Evolutionary conservation across 2,329 filamentous ascomycete genomes (phyloP), one percentile per base, ranked within the genome.

Genomic region (Septoria linicola): DNA sequence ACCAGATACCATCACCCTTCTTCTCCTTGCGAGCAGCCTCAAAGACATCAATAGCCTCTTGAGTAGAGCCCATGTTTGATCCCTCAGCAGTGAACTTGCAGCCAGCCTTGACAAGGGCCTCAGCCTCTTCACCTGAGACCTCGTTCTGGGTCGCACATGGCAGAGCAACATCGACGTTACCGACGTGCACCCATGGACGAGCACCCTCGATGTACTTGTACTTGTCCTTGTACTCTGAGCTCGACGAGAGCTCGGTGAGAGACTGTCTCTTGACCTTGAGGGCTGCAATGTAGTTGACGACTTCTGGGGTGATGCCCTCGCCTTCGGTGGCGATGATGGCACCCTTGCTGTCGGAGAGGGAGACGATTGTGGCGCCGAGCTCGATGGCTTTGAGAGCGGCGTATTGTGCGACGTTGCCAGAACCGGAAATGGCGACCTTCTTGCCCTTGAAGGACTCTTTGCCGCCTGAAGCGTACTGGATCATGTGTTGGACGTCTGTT

Each of bases 31-130:
- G 82, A 66, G 84, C 78, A 14, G 79, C 81, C 81, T 97, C 92
- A 71, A 97, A 97, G 60, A 89, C 78, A 66, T 96, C 88, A 66
- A 99, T 96, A 62, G 92, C 92, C 60, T 88, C 90, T 75, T 93
- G 89, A 27, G 91, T 96, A 80, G 90, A 96, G 59, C 93, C 93
- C 93, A 99, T 97, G 83, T 97, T 97, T 75, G 87, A 93, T 51
- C 93, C 93, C 77, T 99, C 93, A 52, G 93, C 93, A 61, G 97
- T 85, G 78, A 89, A 95, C 70, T 85, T 83, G 68, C 80, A 81
- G 62, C 92, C 92, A 53, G 80, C 81, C 42, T 80, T 80, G 53
- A 96, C 82, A 37, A 97, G 82, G 14, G 81, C 83, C 76, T 89
- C 78, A 46, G 91, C 93, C 79, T 99, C 93, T 65, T 93, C 89